A percentile compares a stretch with the other conserved stretches of the same genome.
phyloP scores from a whole-genome alignment of 1,284 basidiomycete species.

The Malassezia brasiliensis region DNA sequence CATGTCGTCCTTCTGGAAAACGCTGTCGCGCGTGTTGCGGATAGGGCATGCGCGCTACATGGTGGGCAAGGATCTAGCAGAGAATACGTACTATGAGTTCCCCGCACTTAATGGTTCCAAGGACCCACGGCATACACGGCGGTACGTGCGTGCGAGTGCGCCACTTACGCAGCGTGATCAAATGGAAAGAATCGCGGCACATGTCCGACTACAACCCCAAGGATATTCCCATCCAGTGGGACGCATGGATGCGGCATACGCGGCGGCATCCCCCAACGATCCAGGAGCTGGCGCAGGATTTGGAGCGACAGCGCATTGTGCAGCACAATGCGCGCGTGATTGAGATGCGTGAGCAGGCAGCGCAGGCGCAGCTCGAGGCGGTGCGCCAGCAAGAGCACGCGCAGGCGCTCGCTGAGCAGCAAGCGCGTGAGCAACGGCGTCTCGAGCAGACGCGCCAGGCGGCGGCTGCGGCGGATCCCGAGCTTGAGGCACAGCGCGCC shows the following conservation, averaged over 20 bases:
- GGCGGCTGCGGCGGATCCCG: neutral
- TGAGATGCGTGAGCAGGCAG: conserved; percentile 6
- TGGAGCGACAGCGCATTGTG: conserved; percentile 14
- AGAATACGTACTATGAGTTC: conserved; percentile 36
- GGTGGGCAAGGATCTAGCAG: conserved; percentile 32
- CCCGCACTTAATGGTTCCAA: conserved; percentile 29
- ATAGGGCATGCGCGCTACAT: conserved; percentile 31
- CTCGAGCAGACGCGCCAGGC: neutral
- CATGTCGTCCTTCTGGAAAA: conserved; percentile 6
- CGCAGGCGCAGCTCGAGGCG: neutral
- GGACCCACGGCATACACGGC: conserved; percentile 33
- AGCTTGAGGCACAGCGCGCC: conserved; percentile 1
- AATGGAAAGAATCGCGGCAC: conserved; percentile 1
- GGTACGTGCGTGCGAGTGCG: conserved; percentile 5
- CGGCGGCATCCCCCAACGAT: conserved; percentile 27
- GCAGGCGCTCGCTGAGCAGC: conserved; percentile 1
- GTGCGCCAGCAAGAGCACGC: conserved; percentile 7
- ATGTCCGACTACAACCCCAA: conserved; percentile 33
- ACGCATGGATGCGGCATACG: conserved; percentile 43
- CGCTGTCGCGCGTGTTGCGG: conserved; percentile 22
- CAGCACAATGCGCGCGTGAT: conserved; percentile 20
- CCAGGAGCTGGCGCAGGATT: conserved; percentile 14
- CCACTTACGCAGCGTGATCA: conserved; percentile 8
- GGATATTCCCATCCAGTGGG: conserved; percentile 41
- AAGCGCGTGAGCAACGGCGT: neutral